phyloP scores from a whole-genome alignment of 805 yeast genomes.

The Metschnikowia koreensis region DNA sequence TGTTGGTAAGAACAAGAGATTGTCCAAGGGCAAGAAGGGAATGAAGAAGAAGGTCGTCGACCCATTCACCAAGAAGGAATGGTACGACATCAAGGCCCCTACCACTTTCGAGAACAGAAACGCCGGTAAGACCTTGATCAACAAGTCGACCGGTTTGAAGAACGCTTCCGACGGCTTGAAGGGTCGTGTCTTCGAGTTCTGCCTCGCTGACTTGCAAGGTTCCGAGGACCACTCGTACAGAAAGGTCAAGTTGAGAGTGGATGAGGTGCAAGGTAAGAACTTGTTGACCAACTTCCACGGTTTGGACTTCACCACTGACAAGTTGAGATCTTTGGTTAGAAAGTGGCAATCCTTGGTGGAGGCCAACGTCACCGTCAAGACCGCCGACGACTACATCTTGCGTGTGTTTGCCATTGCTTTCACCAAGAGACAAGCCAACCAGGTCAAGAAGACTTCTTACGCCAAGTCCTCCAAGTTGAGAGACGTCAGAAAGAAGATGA shows the following conservation, averaged over 20 bases:
- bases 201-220: slow-evolving; percentile 96
- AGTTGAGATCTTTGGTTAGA: slow-evolving; percentile 95
- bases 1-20: slow-evolving; percentile 90
- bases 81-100: slow-evolving; percentile 99
- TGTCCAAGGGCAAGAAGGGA: slow-evolving; percentile 91
- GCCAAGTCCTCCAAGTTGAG: slow-evolving; percentile 98
- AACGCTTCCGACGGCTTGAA: slow-evolving; percentile 97
- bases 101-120: slow-evolving; percentile 97
- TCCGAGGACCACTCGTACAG: slow-evolving; percentile 98
- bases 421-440: slow-evolving; percentile 97
- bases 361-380: slow-evolving; percentile 97
- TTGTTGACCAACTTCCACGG: slow-evolving; percentile 99
- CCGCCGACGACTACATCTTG: slow-evolving; percentile 94
- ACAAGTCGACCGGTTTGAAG: slow-evolving; percentile 97
- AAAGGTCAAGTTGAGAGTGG: slow-evolving; percentile 96
- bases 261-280: slow-evolving; percentile 98
- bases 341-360: slow-evolving; percentile 99
- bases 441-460: slow-evolving; percentile 95
- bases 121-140: slow-evolving; percentile 97
- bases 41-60: slow-evolving; percentile 98
- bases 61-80: slow-evolving; percentile 99
- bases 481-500: slow-evolving; percentile 95
- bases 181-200: slow-evolving; percentile 96
- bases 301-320: slow-evolving; percentile 96
- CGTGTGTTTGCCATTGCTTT: slow-evolving; percentile 96